A percentile compares a stretch with the other conserved stretches of the same genome.
Conservation (phyloP, 2,329 filamentous ascomycete species). For the Nemania serpens region DNA sequence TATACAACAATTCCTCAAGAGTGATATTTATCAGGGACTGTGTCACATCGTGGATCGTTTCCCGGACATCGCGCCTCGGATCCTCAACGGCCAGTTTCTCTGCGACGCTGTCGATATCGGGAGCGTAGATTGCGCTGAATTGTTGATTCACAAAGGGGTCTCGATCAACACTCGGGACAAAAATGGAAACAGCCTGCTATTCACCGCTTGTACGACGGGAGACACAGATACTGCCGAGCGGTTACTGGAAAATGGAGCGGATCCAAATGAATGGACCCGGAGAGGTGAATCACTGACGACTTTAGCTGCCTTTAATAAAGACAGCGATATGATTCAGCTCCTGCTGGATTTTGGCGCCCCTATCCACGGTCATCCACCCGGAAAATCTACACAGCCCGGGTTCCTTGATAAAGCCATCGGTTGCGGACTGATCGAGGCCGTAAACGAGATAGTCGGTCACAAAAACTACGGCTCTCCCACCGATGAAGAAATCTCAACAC, state of each 20-base stretch:
- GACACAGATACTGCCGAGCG: conserved; percentile 1
- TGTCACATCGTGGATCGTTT: conserved; percentile 7
- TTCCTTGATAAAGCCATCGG: conserved; percentile 26
- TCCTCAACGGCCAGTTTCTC: neutral
- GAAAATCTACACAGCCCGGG: neutral
- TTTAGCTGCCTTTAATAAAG: neutral
- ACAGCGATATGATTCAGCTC: conserved; percentile 13
- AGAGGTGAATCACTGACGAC: neutral
- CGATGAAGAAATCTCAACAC: conserved; percentile 18
- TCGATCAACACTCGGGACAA: conserved; percentile 4
- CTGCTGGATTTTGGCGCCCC: conserved; percentile 29
- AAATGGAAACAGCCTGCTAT: conserved; percentile 15
- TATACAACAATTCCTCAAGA: neutral
- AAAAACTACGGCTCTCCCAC: conserved; percentile 17
- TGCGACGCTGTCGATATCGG: neutral
- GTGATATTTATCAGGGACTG: conserved; percentile 2
- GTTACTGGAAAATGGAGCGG: conserved; percentile 27
- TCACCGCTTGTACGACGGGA: conserved; percentile 14
- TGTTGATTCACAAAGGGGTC: conserved; percentile 22
- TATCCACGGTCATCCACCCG: conserved; percentile 20
- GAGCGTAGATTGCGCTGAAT: conserved; percentile 2
- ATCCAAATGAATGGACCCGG: conserved; percentile 25
- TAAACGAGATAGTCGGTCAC: conserved; percentile 17
- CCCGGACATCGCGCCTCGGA: neutral
- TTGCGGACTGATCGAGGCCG: neutral